These are phyloP conservation scores for Aspergillus sparsus DNA, from an alignment of 495 filamentous ascomycete species.

Conservation along the genomic window DNA sequence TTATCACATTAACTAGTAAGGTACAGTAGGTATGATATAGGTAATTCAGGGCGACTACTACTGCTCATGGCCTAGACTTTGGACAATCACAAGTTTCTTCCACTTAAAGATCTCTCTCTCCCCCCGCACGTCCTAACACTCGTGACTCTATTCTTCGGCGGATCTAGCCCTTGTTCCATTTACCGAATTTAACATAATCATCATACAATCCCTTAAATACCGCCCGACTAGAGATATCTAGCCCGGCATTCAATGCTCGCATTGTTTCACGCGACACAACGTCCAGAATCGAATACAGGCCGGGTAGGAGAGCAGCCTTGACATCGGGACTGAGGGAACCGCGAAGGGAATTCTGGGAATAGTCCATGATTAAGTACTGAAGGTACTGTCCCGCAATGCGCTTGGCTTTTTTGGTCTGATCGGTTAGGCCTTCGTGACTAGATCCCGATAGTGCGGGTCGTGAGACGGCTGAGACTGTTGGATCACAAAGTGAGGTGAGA, in stretches of 20 bases:
- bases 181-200: conserved; percentile 67
- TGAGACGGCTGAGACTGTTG: conserved; percentile 70
- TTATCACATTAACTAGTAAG: no score
- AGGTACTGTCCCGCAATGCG: conserved; percentile 74
- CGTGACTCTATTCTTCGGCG: no score
- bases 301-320: conserved; percentile 68
- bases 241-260: conserved; percentile 64
- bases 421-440: conserved; percentile 58
- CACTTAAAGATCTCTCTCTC: no score
- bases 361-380: conserved; percentile 69
- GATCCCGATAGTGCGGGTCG: conserved; percentile 40
- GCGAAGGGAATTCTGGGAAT: conserved; percentile 65
- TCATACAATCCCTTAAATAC: conserved; percentile 73
- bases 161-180: conserved; percentile 60
- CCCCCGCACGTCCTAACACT: no score
- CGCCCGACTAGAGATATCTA: conserved; percentile 67
- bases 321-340: conserved; percentile 58
- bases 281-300: conserved; percentile 70
- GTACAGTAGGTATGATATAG: no score
- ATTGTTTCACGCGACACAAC: conserved; percentile 65
- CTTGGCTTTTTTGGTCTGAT: conserved; percentile 74
- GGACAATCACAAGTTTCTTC: no score
- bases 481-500: conserved; percentile 75
- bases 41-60: no score
- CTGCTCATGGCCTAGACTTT: no score